Base-by-base conservation (phyloP, 495 filamentous ascomycete species). In the Xylaria intraflava region DNA sequence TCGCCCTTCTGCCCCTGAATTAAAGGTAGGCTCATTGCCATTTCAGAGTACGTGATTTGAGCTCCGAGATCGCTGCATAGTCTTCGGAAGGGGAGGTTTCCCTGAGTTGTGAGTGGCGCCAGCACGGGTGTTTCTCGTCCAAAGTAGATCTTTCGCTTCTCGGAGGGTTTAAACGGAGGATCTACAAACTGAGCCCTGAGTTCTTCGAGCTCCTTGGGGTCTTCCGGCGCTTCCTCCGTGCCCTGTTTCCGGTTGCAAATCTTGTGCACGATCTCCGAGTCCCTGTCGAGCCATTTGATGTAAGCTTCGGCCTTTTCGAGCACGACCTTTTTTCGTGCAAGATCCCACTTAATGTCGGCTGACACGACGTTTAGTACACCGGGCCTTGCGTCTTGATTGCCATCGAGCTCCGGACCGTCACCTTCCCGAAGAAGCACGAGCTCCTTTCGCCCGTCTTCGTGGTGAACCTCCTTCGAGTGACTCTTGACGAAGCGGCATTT, bases 31-130 rank as follows among this genome's bases (percentile, higher is more conserved):
- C 89, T 83, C 83, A 97, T 88, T 3, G 94, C 93, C 93, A 98
- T 98, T 65, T 98, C 93, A 0, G 93, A 97, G 73, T 96, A 97
- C 3, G 92, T 98, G 31, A 94, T 72, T 57, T 95, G 88, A 17
- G 93, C 91, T 20, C 93, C 94, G 17, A 96, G 80, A 46, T 86
- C 83, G 0, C 85, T 83, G 62, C 93, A 97, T n/a, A 98, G 81
- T 46, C 94, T 81, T 40, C 93, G 86, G 74, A 96, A 98, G 1
- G 93, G 94, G 24, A 97, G 73, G 60, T 98, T 98, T n/a, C 93
- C 93, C 69, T 96, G 93, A 2, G 93, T 98, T 0, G 93, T 84
- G 16, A 79, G 62, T 38, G 93, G 93, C 2, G 94, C 93, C 16
- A 98, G 77, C 22, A 90, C 80, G 0, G 94, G 91, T 3, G 93